Base-by-base conservation (phyloP, 2,329 filamentous ascomycete species). In the Epichloe gansuensis region DNA sequence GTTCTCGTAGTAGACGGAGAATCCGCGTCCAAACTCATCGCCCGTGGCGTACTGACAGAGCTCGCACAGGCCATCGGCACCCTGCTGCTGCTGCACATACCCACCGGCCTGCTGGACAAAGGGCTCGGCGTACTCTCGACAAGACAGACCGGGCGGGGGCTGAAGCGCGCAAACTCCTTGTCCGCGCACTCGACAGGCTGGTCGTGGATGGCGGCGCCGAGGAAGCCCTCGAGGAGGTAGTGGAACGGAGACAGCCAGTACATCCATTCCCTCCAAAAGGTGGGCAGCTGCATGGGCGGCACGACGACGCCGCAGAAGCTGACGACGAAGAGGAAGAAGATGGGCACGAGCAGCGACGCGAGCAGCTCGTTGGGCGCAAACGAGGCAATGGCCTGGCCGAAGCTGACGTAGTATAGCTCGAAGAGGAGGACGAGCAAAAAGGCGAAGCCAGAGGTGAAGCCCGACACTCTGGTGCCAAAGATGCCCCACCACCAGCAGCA, bases 281-380 rank as follows among this genome's bases (percentile, higher is more conserved):
- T 64, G 0, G 80, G 79, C 0, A 88, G 65, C 3, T 73, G 72
- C 2, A 57, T 61, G 15, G 79, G 80, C 0, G 83, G 82, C 1
- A 87, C 82, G 9, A 86, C 76, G 5, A 87, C 81, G 53, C 84
- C 84, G 63, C 83, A 86, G 72, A 88, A 88, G 8, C 77, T 77
- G 23, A 85, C 74, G 39, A 86, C 75, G 59, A 87, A 86, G 28
- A 83, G 75, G 69, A 87, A 85, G 66, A 86, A 85, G 4, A 85
- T 63, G 0, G 85, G 84, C 1, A 86, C 82, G 1, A 86, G 70
- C 0, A 86, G 67, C 4, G 79, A 82, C 1, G 83, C 83, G 17
- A 86, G 72, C 3, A 85, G 69, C 55, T 82, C 80, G 61, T 86
- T 87, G 1, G 83, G 82, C 2, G 79, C 70, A 55, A 85, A 78